Conservation (phyloP, 2,329 filamentous ascomycete species). For the Neodidymelliopsis sp. region DNA sequence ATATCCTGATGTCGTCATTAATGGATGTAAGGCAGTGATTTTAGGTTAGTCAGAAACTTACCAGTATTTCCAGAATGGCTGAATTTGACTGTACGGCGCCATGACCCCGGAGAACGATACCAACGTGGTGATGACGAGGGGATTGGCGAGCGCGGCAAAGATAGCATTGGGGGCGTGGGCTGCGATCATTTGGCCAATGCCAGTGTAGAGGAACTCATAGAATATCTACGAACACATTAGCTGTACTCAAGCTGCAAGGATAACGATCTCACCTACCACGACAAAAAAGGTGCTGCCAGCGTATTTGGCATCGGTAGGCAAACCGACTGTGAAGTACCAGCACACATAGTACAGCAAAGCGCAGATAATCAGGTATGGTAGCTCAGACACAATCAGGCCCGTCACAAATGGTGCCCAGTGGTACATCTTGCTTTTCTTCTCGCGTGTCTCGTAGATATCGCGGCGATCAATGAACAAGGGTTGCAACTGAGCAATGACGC, state of each 20-base stretch:
- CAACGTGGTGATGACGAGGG: constrained; percentile 21
- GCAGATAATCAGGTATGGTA: constrained; percentile 69
- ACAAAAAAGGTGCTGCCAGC: constrained; percentile 56
- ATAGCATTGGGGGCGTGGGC: constrained; percentile 50
- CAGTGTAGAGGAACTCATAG: constrained; percentile 51
- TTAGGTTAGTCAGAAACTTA: background rate
- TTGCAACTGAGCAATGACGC: constrained; percentile 51
- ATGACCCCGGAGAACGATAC: constrained; percentile 60
- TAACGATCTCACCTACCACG: constrained; percentile 23
- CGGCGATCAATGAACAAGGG: constrained; percentile 55
- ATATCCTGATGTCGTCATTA: no score
- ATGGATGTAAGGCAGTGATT: no score
- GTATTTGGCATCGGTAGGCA: constrained; percentile 59
- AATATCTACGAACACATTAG: constrained; percentile 69
- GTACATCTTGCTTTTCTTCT: constrained; percentile 72
- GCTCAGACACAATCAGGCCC: constrained; percentile 72
- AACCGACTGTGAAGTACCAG: constrained; percentile 67
- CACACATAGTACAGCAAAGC: constrained; percentile 67
- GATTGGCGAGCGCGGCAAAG: constrained; percentile 60
- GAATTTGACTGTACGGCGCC: constrained; percentile 65
- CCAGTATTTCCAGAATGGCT: constrained; percentile 70
- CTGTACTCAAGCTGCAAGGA: background rate
- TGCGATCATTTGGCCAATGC: constrained; percentile 63
- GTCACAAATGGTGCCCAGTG: constrained; percentile 76
- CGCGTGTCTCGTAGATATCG: constrained; percentile 64